Base-by-base conservation (phyloP, 495 filamentous ascomycete species). In the Hypoxylon fragiforme region DNA sequence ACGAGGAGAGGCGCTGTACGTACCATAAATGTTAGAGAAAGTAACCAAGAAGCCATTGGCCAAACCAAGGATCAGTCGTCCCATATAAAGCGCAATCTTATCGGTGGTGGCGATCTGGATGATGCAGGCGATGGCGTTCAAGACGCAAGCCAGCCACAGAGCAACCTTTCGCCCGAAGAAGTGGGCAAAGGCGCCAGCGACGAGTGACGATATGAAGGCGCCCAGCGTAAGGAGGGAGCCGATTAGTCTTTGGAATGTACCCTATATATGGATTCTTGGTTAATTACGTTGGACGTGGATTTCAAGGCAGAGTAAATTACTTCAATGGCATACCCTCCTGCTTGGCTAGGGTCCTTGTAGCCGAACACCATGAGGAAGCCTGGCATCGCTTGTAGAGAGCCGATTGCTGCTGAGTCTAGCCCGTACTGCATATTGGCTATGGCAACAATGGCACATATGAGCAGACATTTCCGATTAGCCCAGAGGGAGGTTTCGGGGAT, bases 31-130 rank as follows among this genome's bases (percentile, higher is more conserved):
- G 45, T 80, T 76, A 1, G 73, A 78, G 48, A 81, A 81, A 3
- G 79, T 82, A 47, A 81, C 72, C 50, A 79, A 65, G 38, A 79
- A 77, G 24, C 75, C 77, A 51, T 81, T 79, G 2, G 74, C 74
- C n/a, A 82, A 52, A 1, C 79, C 79, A 12, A 81, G 71, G 8
- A 82, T 38, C 9, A 82, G 56, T 28, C 79, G 71, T 4, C 76
- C 79, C 15, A 74, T 67, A 47, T 81, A 81, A 2, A 82, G 44
- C 1, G 69, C 78, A 1, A 66, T 73, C 18, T 73, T 68, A 28
- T 56, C 68, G 4, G 65, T 70, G 0, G 75, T 71, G 2, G 63
- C 70, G 37, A 81, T 80, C 61, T 81, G 79, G 42, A 80, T 70
- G 6, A 75, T 66, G 30, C 70, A 70, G 3, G 74, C 71, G 1